Base-by-base conservation (phyloP, 2,329 filamentous ascomycete genomes). In the Plectosphaerella plurivora region DNA sequence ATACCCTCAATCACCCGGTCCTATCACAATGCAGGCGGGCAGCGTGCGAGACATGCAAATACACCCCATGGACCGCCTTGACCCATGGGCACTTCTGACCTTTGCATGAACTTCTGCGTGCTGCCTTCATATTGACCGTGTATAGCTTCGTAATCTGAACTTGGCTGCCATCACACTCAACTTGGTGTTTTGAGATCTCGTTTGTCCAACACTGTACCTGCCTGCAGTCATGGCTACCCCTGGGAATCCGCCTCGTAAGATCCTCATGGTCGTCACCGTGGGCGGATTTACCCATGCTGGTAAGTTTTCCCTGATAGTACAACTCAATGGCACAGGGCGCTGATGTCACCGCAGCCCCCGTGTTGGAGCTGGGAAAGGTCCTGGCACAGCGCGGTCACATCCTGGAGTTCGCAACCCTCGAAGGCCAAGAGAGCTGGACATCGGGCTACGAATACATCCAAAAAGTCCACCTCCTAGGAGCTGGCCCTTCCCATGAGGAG, bases 211-310 rank as follows among this genome's bases (percentile, higher is more conserved):
- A 22, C 22, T 3, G 22, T 22, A 22, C 5, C 22, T 3, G 5
- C 3, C 22, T 5, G 22, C 11, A 33, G 28, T 12, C 28, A 33
- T 33, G 28, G 11, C 28, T 9, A 33, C 28, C 28, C 9, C 28
- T 33, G 28, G 8, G 9, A 33, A 33, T 8, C 28, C 28, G 11
- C 28, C 28, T 12, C 11, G 18, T 7, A 49, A 11, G 5, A 63
- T 70, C 24, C 61, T 71, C 46, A 58, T 70, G 25, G 61, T 69
- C 7, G 66, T 61, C 20, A 68, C 67, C 4, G 63, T 62, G 3
- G 67, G 68, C 15, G 68, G 68, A 25, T 69, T 67, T 50, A 70
- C 67, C 5, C 66, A 70, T 45, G 67, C 67, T n/a, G 61, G 64
- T 63, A 56, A 36, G 48, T 44, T 15, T 50, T 25, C 28, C n/a